phyloP scores from a whole-genome alignment of 78 protist species.

The Cavenderia fasciculata region DNA sequence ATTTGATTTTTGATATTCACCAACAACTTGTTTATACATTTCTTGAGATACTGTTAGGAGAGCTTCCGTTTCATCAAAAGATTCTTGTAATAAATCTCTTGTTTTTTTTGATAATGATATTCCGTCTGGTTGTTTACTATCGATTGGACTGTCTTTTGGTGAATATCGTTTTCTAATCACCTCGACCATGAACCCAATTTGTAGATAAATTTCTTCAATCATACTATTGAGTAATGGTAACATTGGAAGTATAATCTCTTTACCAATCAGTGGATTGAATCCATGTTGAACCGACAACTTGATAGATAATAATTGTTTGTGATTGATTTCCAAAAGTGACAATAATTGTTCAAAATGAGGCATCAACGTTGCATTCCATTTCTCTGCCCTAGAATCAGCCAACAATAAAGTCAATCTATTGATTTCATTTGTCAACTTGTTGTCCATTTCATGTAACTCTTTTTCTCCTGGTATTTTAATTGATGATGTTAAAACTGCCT shows the following conservation, averaged over 20 bases:
- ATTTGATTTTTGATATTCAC: neutral
- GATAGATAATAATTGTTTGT: neutral
- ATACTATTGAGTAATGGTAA: slow-evolving; percentile 46
- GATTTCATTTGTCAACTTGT: neutral
- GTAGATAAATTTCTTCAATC: slow-evolving; percentile 55
- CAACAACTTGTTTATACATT: neutral
- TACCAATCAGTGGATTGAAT: neutral
- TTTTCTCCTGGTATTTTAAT: slow-evolving; percentile 14
- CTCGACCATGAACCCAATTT: slow-evolving; percentile 51
- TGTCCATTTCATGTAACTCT: slow-evolving; percentile 10
- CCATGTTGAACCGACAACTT: neutral
- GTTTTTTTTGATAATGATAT: neutral
- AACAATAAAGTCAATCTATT: neutral
- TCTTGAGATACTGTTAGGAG: neutral
- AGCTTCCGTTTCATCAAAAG: neutral
- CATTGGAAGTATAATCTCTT: slow-evolving; percentile 34
- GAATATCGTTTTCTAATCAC: no score
- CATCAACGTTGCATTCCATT: neutral
- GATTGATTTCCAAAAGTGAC: neutral
- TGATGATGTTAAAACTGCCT: neutral
- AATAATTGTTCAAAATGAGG: neutral
- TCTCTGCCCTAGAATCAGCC: neutral
- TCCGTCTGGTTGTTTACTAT: neutral
- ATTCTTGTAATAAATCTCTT: neutral
- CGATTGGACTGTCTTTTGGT: no score